Evolutionary conservation across 2,329 filamentous ascomycete genomes (phyloP).

Genomic region (Microdochium paspali): DNA sequence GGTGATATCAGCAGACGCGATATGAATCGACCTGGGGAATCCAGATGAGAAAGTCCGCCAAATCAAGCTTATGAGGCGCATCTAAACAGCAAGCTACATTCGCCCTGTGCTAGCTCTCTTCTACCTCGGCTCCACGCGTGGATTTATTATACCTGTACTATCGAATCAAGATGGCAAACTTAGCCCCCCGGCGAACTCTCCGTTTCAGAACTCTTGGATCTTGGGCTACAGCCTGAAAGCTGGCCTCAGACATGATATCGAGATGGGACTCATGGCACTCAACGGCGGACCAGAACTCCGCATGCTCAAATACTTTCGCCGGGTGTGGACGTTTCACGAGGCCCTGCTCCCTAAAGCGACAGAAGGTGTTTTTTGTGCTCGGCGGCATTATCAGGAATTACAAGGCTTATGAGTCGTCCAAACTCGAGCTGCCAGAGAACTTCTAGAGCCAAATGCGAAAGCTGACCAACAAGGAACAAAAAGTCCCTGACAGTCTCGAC

Average conservation of each 20-base stretch:
- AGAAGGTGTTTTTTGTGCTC: not conserved
- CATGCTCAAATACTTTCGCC: not conserved
- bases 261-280: too few relatives aligned
- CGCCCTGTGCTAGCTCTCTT: conserved; percentile 5
- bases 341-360: not conserved
- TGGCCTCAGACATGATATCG: too few relatives aligned
- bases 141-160: not conserved
- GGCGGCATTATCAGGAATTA: not conserved
- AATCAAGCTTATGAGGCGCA: conserved; percentile 5
- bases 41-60: conserved; percentile 3
- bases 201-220: too few relatives aligned
- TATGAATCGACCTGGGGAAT: conserved; percentile 8
- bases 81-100: conserved; percentile 3
- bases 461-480: not conserved
- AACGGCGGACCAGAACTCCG: not conserved
- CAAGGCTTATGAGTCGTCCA: not conserved
- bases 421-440: not conserved
- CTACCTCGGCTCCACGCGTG: not conserved
- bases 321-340: not conserved
- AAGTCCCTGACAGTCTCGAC: too few relatives aligned
- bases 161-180: too few relatives aligned
- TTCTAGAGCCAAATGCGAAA: not conserved
- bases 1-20: conserved; percentile 6
- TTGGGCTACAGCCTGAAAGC: too few relatives aligned
- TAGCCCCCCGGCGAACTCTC: too few relatives aligned